Evolutionary conservation across 177 flowering plant genomes (phyloP).

Genomic region (Vitis hybrid): DNA sequence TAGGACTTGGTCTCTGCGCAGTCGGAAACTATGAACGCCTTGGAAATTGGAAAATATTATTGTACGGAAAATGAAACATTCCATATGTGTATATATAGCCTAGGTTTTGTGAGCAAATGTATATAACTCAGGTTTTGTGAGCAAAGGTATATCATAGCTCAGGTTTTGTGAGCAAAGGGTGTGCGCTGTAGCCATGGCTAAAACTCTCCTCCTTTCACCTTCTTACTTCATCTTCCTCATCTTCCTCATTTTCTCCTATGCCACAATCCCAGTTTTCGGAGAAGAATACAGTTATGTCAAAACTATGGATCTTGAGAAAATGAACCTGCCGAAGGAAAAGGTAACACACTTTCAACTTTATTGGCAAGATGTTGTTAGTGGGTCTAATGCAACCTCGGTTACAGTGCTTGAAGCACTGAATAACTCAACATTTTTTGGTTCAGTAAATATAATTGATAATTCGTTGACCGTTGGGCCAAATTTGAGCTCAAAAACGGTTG

Average conservation of each 20-base stretch:
- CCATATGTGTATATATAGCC: too few relatives aligned
- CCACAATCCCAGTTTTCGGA: not conserved
- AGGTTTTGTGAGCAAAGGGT: too few relatives aligned
- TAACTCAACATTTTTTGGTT: conserved; percentile 32
- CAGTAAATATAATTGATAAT: conserved; percentile 48
- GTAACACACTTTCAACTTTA: conserved; percentile 19
- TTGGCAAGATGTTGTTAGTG: conserved; percentile 50
- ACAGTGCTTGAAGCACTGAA: conserved; percentile 21
- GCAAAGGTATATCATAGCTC: too few relatives aligned
- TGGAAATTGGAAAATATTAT: too few relatives aligned
- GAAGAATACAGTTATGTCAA: not conserved
- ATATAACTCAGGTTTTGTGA: too few relatives aligned
- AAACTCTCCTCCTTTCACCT: not conserved
- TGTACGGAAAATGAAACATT: too few relatives aligned
- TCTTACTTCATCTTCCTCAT: not conserved
- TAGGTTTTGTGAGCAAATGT: too few relatives aligned
- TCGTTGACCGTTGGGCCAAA: conserved; percentile 45
- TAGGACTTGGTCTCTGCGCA: too few relatives aligned
- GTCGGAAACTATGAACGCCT: too few relatives aligned
- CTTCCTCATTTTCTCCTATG: conserved; percentile 3
- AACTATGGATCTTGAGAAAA: not conserved
- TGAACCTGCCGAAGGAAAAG: conserved; percentile 13
- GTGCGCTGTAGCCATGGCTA: not conserved
- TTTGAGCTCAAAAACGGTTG: conserved; percentile 42
- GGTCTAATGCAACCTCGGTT: conserved; percentile 31